Evolutionary conservation across 1,139 yeast species (phyloP), one percentile per base, ranked within the genome.

Genomic region (Taphrina flavorubra): DNA sequence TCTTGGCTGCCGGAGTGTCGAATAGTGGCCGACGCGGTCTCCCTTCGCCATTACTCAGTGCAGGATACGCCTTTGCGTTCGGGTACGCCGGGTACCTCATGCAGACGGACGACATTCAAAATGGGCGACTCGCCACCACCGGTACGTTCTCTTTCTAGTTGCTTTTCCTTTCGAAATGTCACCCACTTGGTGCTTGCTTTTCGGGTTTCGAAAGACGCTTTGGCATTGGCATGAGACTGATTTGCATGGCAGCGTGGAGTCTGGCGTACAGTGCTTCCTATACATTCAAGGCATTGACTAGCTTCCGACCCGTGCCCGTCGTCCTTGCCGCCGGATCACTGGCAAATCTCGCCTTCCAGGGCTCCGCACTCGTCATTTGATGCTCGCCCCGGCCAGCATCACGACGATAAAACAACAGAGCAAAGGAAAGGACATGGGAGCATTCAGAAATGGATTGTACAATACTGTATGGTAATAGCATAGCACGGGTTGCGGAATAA

Each of bases 231-330:
- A n/a, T 11, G 31, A 7, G 16, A 18, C 60, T 39, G 10, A 16
- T 39, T n/a, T n/a, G 13, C 3, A n/a, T 58, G 31, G 31, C 31
- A 58, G 62, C 62, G 13, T 58, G 62, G 62, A 58, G 62, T 44
- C 51, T 58, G 42, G 62, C 62, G 39, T 58, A 58, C 25, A 58
- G 62, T 58, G 62, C 62, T 20, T 58, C 62, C 39, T 58, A 58
- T 31, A 58, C 62, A 2, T 58, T 58, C 42, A 58, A 58, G 42
- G 62, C 62, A 6, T 16, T 58, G 40, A 58, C 62, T 6, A 58
- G 62, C 53, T 58, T 58, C 62, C 11, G 62, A 18, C 62, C 53
- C 20, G 62, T 58, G 18, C 53, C 62, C 7, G 42, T 58, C 62
- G 42, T 46, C 18, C 53, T 58, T 25, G 62, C 62, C 13, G 51